Evolutionary conservation across 2,329 filamentous ascomycete species (phyloP).

Genomic region (Fulvia fulva): DNA sequence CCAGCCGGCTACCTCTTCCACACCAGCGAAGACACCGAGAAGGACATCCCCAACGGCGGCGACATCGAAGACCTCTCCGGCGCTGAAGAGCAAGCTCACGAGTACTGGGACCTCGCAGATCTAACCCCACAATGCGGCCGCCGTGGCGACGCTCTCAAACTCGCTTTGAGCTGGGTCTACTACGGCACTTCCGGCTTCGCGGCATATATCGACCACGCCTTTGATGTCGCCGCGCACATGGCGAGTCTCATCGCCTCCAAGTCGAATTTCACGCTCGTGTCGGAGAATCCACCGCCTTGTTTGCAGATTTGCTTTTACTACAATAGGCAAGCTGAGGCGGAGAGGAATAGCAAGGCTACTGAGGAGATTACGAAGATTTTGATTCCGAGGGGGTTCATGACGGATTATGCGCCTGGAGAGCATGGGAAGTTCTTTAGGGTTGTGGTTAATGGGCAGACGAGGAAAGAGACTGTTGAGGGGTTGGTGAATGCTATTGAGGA

Average conservation of each 20-base stretch:
- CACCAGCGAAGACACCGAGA: constrained; percentile 23
- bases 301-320: constrained; percentile 95
- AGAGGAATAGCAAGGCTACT: constrained; percentile 46
- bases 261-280: constrained; percentile 66
- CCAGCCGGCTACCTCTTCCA: constrained; percentile 69
- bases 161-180: constrained; percentile 86
- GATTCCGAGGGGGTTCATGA: constrained; percentile 62
- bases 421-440: constrained; percentile 65
- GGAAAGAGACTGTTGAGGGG: constrained; percentile 57
- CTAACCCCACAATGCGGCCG: constrained; percentile 91
- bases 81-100: constrained; percentile 13
- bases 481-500: constrained; percentile 58
- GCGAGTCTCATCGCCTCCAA: constrained; percentile 54
- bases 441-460: constrained; percentile 62
- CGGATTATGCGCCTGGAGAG: constrained; percentile 61
- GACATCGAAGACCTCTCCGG: constrained; percentile 8
- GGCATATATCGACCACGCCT: constrained; percentile 61
- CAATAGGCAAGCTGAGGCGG: constrained; percentile 48
- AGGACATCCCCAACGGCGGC: constrained; percentile 34
- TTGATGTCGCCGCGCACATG: constrained; percentile 67
- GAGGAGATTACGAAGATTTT: constrained; percentile 52
- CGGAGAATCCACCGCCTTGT: constrained; percentile 74
- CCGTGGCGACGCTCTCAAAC: constrained; percentile 77
- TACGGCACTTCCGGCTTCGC: constrained; percentile 75
- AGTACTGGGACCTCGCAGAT: constrained; percentile 81